These are phyloP conservation scores for Paramecium sexaurelia DNA, from an alignment of 73 alveolate genomes.

Conservation along the genomic window DNA sequence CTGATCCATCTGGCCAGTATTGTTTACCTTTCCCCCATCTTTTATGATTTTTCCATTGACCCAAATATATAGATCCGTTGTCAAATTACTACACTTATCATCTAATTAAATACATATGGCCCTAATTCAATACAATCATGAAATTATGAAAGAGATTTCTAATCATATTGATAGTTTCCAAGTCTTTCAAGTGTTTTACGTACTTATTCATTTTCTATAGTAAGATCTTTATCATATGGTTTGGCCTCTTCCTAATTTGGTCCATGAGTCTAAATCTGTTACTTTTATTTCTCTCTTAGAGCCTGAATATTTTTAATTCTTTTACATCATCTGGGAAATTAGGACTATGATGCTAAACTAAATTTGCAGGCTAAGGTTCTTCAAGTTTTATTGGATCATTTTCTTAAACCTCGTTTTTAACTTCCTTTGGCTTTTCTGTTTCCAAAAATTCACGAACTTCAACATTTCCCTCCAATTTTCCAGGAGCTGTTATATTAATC, in stretches of 20 bases:
- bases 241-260: slow-evolving; percentile 60
- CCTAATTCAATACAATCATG: slow-evolving; percentile 41
- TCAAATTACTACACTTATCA: slow-evolving; percentile 22
- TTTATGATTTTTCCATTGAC: slow-evolving; percentile 78
- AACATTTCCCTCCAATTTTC: background rate
- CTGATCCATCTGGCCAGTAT: slow-evolving; percentile 81
- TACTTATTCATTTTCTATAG: slow-evolving; percentile 45
- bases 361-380: background rate
- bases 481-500: background rate
- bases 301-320: background rate
- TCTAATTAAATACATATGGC: background rate
- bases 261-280: slow-evolving; percentile 19
- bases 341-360: background rate
- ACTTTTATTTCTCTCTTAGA: background rate
- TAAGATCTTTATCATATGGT: slow-evolving; percentile 51
- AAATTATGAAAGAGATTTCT: background rate
- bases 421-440: background rate
- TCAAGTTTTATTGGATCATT: background rate
- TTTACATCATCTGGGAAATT: background rate
- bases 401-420: background rate
- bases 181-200: slow-evolving; percentile 53
- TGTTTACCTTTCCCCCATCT: slow-evolving; percentile 79
- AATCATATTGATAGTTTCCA: slow-evolving; percentile 47
- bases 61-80: slow-evolving; percentile 73
- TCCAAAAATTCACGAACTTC: background rate